Base-by-base conservation (phyloP, 2,329 filamentous ascomycete genomes). In the Aspergillus sp. region DNA sequence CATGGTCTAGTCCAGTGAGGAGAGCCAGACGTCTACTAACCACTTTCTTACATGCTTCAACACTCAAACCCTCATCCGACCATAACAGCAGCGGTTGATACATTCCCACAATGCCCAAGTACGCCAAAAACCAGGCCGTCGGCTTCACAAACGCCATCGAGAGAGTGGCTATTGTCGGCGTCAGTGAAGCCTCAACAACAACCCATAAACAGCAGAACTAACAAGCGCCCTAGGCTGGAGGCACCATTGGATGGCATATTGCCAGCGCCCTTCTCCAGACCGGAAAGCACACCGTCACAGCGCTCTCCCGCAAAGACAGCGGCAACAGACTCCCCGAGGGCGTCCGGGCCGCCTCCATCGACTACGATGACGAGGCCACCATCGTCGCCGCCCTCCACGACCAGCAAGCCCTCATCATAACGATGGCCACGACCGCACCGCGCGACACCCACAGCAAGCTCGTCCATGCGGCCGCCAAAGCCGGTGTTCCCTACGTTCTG, bases 331-430 rank as follows among this genome's bases (percentile, higher is more conserved):
- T 82, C 3, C 80, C 81, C 2, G 56, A 70, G 1, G 77, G 78
- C 13, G 71, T 81, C 25, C 67, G 67, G 2, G 61, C 73, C 19
- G 71, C 67, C 36, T 49, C 58, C 1, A 71, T 84, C 16, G 72
- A 82, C 69, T 84, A 84, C 64, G 60, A 74, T 13, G 68, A 79
- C 16, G 68, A 75, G 3, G 55, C 62, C 5, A 72, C 77, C 1
- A 61, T 86, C 7, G 71, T 81, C 0, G 62, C 65, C 1, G 82
- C 81, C 2, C 75, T 86, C 2, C 62, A 69, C 25, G 81, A 73
- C 52, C 81, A 86, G 54, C 76, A 86, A n/a, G 78, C 77, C 34
- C 70, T 86, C 3, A 71, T 85, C 58, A 84, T 86, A 49, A 82
- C 81, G 9, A 63, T 86, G 53, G 56, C 73, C 10, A 63, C 69